Conservation (phyloP, 306 rosid species). For the Acmispon strigosus region DNA sequence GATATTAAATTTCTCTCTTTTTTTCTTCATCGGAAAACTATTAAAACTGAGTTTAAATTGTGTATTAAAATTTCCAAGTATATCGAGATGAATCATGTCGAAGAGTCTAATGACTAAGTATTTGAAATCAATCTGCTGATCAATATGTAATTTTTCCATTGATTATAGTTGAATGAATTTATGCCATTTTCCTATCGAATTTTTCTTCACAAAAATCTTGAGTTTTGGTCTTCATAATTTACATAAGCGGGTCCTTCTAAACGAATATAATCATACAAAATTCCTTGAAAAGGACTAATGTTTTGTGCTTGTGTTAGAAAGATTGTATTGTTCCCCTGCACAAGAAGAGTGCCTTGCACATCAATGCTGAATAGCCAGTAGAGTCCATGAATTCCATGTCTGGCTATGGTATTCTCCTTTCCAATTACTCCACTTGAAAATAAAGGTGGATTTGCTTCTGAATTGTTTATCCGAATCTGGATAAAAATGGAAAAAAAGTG, state of each 20-base stretch:
- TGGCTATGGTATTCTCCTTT: slow-evolving; percentile 80
- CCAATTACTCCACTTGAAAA: slow-evolving; percentile 88
- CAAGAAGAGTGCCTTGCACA: slow-evolving; percentile 32
- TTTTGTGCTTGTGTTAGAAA: slow-evolving; percentile 67
- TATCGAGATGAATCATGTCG: no score
- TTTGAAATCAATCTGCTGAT: not conserved
- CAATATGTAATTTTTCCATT: not conserved
- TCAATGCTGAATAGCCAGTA: slow-evolving; percentile 58
- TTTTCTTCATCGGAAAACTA: no score
- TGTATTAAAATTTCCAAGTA: no score
- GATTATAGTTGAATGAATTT: not conserved
- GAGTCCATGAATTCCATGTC: slow-evolving; percentile 94
- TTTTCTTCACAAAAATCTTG: not conserved
- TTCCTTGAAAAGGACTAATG: slow-evolving; percentile 60
- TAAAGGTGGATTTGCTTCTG: slow-evolving; percentile 44
- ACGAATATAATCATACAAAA: slow-evolving; percentile 89
- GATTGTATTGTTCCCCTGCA: slow-evolving; percentile 64
- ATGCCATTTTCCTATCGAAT: not conserved
- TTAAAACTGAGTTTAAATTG: no score
- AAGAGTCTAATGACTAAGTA: no score
- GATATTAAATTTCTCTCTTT: no score
- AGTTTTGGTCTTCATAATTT: not conserved
- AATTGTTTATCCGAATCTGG: slow-evolving; percentile 73
- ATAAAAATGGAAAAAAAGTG: slow-evolving; percentile 16
- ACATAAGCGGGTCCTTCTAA: slow-evolving; percentile 55